These are phyloP conservation scores for Globisporangium paddicum DNA, from an alignment of 352 stramenopile species.

Conservation along the genomic window DNA sequence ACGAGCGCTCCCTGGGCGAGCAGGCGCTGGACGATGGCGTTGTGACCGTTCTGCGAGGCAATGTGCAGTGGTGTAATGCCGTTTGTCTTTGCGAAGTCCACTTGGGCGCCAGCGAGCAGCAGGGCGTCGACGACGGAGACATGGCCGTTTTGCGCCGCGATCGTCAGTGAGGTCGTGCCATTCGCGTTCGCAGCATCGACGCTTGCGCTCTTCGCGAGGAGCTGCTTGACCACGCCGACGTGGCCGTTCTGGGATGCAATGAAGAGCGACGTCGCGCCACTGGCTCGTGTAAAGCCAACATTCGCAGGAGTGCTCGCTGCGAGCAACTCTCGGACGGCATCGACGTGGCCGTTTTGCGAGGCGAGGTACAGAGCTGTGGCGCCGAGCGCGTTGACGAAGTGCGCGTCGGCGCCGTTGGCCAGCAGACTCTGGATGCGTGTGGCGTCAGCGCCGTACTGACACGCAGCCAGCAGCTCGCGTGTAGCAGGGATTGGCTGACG, in stretches of 20 bases:
- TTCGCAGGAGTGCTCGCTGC: not conserved
- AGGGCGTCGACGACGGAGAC: not conserved
- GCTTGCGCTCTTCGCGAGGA: not conserved
- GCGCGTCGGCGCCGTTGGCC: not conserved
- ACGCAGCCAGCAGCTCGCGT: not conserved
- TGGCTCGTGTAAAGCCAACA: conserved; percentile 1
- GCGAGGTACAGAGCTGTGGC: conserved; percentile 4
- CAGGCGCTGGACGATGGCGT: not conserved
- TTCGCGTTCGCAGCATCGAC: conserved; percentile 1
- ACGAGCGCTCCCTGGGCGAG: conserved; percentile 3
- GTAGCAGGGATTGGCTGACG: not conserved
- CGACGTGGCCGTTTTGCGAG: conserved; percentile 6
- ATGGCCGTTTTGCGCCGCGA: conserved; percentile 13
- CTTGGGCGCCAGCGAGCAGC: not conserved
- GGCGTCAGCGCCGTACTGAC: not conserved
- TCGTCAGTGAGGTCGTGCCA: conserved; percentile 6
- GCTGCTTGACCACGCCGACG: conserved; percentile 5
- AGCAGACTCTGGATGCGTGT: not conserved
- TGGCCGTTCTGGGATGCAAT: conserved; percentile 12
- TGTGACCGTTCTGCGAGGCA: conserved; percentile 10
- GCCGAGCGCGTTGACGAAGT: not conserved
- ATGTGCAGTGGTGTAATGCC: conserved; percentile 11
- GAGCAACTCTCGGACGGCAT: not conserved
- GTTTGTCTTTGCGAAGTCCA: conserved; percentile 7
- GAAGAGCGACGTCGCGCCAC: conserved; percentile 8